phyloP scores from a whole-genome alignment of 208 protist genomes.

The Naegleria lovaniensis region DNA sequence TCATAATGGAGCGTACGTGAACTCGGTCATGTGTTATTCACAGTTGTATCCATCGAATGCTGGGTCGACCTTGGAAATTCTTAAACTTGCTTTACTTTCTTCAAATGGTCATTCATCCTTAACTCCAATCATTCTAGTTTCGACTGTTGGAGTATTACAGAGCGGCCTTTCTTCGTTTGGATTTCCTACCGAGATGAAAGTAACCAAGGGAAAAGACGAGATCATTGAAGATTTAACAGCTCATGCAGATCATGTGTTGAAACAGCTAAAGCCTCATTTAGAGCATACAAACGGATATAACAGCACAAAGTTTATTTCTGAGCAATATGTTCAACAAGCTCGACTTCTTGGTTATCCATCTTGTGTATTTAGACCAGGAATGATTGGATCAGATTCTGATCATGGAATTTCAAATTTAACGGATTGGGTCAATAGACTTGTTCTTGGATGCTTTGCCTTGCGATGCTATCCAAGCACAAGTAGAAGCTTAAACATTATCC shows the following conservation, averaged over 20 bases:
- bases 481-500: not conserved
- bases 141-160: not conserved
- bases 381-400: not conserved
- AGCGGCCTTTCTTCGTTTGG: not conserved
- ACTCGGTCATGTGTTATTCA: not conserved
- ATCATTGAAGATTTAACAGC: not conserved
- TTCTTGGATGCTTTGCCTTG: not conserved
- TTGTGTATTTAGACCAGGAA: constrained; percentile 24
- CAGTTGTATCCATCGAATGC: not conserved
- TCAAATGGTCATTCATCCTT: not conserved
- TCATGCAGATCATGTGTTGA: not conserved
- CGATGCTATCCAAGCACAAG: not conserved
- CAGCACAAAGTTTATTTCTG: not conserved
- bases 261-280: not conserved
- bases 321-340: not conserved
- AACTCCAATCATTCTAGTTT: not conserved
- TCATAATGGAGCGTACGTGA: constrained; percentile 3
- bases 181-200: not conserved
- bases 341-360: not conserved
- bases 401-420: not conserved
- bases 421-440: constrained; percentile 20
- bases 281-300: not conserved
- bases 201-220: not conserved
- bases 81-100: not conserved
- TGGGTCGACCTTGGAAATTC: not conserved